Base-by-base conservation (phyloP, 306 rosid species). In the Citrullus amarus region DNA sequence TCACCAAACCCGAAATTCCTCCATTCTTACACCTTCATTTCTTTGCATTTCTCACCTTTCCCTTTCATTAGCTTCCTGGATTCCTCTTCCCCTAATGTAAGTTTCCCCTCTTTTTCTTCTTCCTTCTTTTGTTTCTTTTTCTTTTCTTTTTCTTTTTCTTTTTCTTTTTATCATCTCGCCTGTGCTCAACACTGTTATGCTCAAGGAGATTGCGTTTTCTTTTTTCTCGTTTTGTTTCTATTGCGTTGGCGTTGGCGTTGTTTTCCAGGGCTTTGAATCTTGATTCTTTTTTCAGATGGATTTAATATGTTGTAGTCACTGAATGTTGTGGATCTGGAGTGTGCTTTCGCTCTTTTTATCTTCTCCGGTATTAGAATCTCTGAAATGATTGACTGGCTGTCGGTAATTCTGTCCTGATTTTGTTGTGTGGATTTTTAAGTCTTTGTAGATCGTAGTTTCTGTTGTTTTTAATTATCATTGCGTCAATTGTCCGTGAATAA, bases 31-130 rank as follows among this genome's bases (percentile, higher is more conserved):
- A 46, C 57, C 17, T 12, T 16, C 57, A 6, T 38, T 38, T 65
- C 48, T 36, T 16, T 38, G 17, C 54, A 11, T 68, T 68, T 51
- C 16, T 51, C 6, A 48, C 16, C 16, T 6, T 46, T 22, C 13
- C 13, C 2, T 43, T 46, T 6, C 65, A 3, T 36, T 44, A n/a
- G 56, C 3, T 34, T 74, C 63, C 50, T 32, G 50, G 68, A 58
- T 76, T 38, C 18, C 36, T 76, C 79, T 76, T 56, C 55, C 32
- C 34, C 39, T 39, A 76, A 58, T 76, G 79, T 76, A 30, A 76
- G 79, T 76, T 57, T 16, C 53, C 34, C 2, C 20, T 75, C 55
- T 54, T n/a, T 6, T 57, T 76, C 10, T 44, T 44, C 32, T 74
- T 51, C 5, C 8, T n/a, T 6, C 53, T 74, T 74, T 8, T 16